Conservation (phyloP, 2,329 filamentous ascomycete genomes). For the Rutstroemia sp. region DNA sequence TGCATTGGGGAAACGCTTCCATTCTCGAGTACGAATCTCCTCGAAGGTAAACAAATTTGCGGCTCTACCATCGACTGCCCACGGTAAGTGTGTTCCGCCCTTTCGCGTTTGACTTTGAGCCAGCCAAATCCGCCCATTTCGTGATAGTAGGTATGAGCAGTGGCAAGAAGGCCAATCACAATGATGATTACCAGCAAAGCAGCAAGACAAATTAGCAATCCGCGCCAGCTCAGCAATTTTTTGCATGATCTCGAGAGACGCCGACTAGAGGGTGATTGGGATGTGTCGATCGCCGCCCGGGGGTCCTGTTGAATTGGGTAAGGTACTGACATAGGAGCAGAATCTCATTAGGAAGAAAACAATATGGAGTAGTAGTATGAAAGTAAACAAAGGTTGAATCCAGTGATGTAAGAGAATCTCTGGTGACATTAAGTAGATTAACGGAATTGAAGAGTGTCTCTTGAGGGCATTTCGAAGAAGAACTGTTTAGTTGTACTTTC, state of each 20-base stretch:
- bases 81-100: not conserved
- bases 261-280: conserved; percentile 14
- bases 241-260: conserved; percentile 2
- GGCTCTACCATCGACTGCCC: not conserved
- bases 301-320: conserved; percentile 6
- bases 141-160: conserved; percentile 21
- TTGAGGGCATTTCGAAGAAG: not conserved
- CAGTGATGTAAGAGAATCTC: conserved; percentile 11
- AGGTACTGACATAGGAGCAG: conserved; percentile 14
- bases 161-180: conserved; percentile 21
- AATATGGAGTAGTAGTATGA: conserved; percentile 12
- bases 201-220: conserved; percentile 15
- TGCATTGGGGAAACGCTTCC: not conserved
- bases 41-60: conserved; percentile 19
- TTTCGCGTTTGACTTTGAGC: conserved; percentile 12
- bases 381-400: conserved; percentile 12
- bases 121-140: conserved; percentile 23
- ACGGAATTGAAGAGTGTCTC: not conserved
- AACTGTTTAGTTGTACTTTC: not conserved
- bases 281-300: conserved; percentile 6
- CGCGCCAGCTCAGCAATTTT: conserved; percentile 13
- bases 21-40: conserved; percentile 10
- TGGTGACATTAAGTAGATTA: conserved; percentile 13
- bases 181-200: conserved; percentile 16
- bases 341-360: conserved; percentile 4